phyloP scores from a whole-genome alignment of 164 flowering plant species.

The Magnolia changhungtana region DNA sequence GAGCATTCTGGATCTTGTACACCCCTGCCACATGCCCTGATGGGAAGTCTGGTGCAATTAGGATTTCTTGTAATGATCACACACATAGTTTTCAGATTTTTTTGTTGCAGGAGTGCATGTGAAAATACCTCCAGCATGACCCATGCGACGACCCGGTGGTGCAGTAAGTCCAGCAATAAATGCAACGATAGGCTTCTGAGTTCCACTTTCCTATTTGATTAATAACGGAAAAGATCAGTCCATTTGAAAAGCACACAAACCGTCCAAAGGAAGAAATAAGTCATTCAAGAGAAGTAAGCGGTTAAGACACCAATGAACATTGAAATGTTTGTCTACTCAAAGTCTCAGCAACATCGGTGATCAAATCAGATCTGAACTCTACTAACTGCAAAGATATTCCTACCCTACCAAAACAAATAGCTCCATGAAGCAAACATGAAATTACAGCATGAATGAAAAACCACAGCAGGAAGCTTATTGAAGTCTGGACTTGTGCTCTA shows the following conservation, averaged over 20 bases:
- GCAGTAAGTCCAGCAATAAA: slow-evolving; percentile 99
- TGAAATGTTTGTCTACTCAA: not conserved
- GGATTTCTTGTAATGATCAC: not conserved
- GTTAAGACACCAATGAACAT: not conserved
- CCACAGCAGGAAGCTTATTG: not conserved
- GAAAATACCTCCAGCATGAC: slow-evolving; percentile 94
- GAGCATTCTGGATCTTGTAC: not conserved
- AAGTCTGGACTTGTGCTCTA: not conserved
- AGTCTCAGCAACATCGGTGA: not conserved
- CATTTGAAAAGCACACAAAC: not conserved
- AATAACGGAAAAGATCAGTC: not conserved
- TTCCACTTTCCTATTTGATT: slow-evolving; percentile 81
- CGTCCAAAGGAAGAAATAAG: not conserved
- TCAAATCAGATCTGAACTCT: too few relatives aligned
- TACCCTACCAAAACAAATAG: not conserved
- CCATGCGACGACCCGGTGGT: slow-evolving; percentile 99
- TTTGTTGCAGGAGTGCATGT: not conserved
- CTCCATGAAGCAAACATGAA: not conserved
- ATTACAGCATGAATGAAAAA: not conserved
- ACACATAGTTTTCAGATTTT: not conserved
- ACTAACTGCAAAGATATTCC: not conserved
- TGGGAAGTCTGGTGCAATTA: not conserved
- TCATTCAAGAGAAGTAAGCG: not conserved
- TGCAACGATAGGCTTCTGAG: slow-evolving; percentile 90
- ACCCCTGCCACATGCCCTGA: not conserved